Percentiles rank a stretch among this genome's conserved stretches.
These are phyloP conservation scores for Zygoascus biomembranicola DNA, from an alignment of 805 yeast genomes.

Conservation along the genomic window DNA sequence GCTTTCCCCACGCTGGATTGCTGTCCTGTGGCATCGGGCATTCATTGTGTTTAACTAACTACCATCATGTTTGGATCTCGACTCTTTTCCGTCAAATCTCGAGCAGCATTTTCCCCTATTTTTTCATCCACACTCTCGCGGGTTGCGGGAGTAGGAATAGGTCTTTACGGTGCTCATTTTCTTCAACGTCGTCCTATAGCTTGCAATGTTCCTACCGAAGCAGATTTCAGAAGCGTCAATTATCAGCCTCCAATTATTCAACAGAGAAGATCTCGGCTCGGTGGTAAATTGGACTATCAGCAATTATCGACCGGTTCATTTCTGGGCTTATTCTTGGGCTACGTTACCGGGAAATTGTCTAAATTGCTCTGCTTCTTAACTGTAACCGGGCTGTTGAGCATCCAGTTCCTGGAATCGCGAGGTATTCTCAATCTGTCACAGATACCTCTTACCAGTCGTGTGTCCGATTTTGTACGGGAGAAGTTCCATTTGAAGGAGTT, in stretches of 20 bases:
- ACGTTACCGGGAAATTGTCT: conserved; percentile 53
- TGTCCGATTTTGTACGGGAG: conserved; percentile 8
- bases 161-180: conserved; percentile 2
- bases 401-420: conserved; percentile 50
- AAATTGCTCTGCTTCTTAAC: conserved; percentile 44
- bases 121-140: not conserved
- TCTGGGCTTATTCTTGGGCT: conserved; percentile 51
- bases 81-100: not conserved
- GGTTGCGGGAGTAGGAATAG: not conserved
- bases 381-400: conserved; percentile 35
- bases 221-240: not conserved
- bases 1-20: no score
- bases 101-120: not conserved
- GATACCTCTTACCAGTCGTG: conserved; percentile 14
- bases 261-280: conserved; percentile 9
- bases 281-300: conserved; percentile 42
- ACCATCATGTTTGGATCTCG: not conserved
- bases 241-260: not conserved
- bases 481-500: conserved; percentile 13
- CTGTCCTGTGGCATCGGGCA: no score
- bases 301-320: conserved; percentile 58
- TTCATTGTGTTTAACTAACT: not conserved
- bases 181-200: not conserved
- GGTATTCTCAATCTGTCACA: conserved; percentile 30
- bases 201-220: not conserved